Evolutionary conservation across 208 protist species (phyloP).

Genomic region (Leishmania turanica): DNA sequence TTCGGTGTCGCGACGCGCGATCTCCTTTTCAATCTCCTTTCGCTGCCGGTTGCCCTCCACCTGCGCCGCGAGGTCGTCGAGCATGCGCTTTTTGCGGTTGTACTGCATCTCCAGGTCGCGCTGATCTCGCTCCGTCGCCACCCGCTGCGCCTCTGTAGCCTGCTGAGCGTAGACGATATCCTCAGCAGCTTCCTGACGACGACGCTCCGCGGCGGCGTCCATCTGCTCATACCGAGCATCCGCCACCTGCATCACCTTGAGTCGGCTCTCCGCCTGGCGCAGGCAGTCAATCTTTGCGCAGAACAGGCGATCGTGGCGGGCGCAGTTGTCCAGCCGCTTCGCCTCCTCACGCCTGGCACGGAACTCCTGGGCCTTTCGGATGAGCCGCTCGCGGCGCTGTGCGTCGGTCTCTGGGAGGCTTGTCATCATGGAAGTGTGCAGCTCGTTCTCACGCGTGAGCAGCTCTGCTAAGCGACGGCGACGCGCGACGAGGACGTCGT

Average conservation of each 20-base stretch:
- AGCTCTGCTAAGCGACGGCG: constrained; percentile 74
- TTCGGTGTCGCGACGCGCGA: constrained; percentile 47
- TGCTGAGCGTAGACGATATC: constrained; percentile 79
- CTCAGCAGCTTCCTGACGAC: constrained; percentile 47
- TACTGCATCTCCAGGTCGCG: constrained; percentile 64
- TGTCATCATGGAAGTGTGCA: constrained; percentile 75
- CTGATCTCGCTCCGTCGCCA: constrained; percentile 63
- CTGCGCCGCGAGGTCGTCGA: constrained; percentile 72
- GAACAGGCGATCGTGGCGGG: constrained; percentile 74
- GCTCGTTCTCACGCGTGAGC: constrained; percentile 54
- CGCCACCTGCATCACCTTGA: constrained; percentile 86
- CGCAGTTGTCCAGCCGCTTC: constrained; percentile 50
- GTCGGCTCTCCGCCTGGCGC: constrained; percentile 81
- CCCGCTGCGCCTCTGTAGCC: constrained; percentile 61
- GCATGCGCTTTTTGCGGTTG: constrained; percentile 38
- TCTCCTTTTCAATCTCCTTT: constrained; percentile 33
- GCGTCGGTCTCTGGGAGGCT: constrained; percentile 79
- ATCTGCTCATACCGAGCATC: constrained; percentile 79
- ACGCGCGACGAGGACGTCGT: constrained; percentile 75
- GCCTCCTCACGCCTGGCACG: constrained; percentile 60
- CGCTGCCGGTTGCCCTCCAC: constrained; percentile 69
- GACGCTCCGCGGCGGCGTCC: constrained; percentile 41
- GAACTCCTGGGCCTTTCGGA: constrained; percentile 76
- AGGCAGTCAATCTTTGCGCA: constrained; percentile 80
- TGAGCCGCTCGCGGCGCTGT: constrained; percentile 81